Percentiles rank a stretch among this genome's conserved stretches.
Conservation (phyloP, 1,284 basidiomycete genomes). For the Marasmius tenuissimus region DNA sequence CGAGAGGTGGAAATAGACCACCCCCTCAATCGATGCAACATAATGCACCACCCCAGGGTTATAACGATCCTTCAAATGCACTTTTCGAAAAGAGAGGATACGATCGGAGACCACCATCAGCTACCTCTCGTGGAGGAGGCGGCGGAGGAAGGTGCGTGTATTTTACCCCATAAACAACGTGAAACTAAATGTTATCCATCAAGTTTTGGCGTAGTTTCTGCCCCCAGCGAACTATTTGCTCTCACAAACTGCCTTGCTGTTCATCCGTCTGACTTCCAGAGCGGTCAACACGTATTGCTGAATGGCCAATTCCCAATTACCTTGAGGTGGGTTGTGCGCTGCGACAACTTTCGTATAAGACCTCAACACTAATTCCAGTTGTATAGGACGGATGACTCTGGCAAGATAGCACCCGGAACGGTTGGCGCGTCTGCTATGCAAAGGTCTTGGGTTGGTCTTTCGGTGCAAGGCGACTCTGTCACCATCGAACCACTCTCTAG, state of each 20-base stretch:
- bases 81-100: slow-evolving; percentile 52
- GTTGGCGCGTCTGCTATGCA: slow-evolving; percentile 72
- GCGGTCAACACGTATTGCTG: slow-evolving; percentile 73
- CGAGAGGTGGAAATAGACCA: slow-evolving; percentile 29
- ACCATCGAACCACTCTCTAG: slow-evolving; percentile 67
- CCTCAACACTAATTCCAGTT: not conserved
- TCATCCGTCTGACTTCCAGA: slow-evolving; percentile 71
- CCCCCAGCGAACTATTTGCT: slow-evolving; percentile 67
- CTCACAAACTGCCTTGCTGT: slow-evolving; percentile 84
- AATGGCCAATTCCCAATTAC: slow-evolving; percentile 73
- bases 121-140: slow-evolving; percentile 27
- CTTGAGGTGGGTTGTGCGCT: slow-evolving; percentile 52
- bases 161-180: not conserved
- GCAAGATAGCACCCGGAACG: slow-evolving; percentile 58
- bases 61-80: slow-evolving; percentile 52
- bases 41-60: slow-evolving; percentile 39
- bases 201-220: slow-evolving; percentile 60
- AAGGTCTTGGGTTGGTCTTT: slow-evolving; percentile 86
- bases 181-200: slow-evolving; percentile 1
- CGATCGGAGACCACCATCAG: slow-evolving; percentile 41
- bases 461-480: slow-evolving; percentile 74
- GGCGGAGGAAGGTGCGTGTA: slow-evolving; percentile 41
- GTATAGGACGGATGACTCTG: slow-evolving; percentile 74
- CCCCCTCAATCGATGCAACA: slow-evolving; percentile 39
- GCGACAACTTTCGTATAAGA: not conserved